Evolutionary conservation across 2,329 filamentous ascomycete genomes (phyloP).

Genomic region (Fusarium sublunatum): DNA sequence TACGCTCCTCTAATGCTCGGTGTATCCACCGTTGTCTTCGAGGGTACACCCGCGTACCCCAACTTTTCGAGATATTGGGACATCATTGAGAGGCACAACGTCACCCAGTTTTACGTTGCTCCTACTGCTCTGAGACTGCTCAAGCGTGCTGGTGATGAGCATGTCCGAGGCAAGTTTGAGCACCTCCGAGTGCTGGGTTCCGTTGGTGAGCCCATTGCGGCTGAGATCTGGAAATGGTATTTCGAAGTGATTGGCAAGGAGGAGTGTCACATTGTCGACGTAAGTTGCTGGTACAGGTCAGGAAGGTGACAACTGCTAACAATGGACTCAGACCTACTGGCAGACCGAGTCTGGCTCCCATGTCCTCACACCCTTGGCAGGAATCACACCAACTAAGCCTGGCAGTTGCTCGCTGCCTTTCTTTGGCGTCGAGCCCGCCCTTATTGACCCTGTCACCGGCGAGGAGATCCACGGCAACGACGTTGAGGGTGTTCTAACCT

Average conservation of each 20-base stretch:
- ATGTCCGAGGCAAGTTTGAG: slow-evolving; percentile 90
- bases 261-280: slow-evolving; percentile 92
- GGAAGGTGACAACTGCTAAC: slow-evolving; percentile 25
- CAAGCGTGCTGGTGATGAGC: slow-evolving; percentile 94
- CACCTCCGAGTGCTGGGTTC: slow-evolving; percentile 90
- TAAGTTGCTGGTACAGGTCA: slow-evolving; percentile 64
- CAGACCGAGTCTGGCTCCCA: slow-evolving; percentile 98
- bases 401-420: slow-evolving; percentile 96
- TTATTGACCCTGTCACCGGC: slow-evolving; percentile 95
- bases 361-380: slow-evolving; percentile 92
- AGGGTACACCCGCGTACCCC: slow-evolving; percentile 96
- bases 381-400: slow-evolving; percentile 95
- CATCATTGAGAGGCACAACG: slow-evolving; percentile 92
- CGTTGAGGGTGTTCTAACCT: slow-evolving; percentile 94
- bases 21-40: slow-evolving; percentile 95
- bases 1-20: slow-evolving; percentile 94
- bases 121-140: slow-evolving; percentile 92
- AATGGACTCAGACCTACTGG: slow-evolving; percentile 86
- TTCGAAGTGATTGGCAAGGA: slow-evolving; percentile 94
- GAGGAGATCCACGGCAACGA: slow-evolving; percentile 95
- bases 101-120: slow-evolving; percentile 98
- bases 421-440: slow-evolving; percentile 97
- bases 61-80: slow-evolving; percentile 99
- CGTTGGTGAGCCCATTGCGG: slow-evolving; percentile 96
- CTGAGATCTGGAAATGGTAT: slow-evolving; percentile 99